Evolutionary conservation across 2,329 filamentous ascomycete species (phyloP).

Genomic region (Huntiella moniliformis): DNA sequence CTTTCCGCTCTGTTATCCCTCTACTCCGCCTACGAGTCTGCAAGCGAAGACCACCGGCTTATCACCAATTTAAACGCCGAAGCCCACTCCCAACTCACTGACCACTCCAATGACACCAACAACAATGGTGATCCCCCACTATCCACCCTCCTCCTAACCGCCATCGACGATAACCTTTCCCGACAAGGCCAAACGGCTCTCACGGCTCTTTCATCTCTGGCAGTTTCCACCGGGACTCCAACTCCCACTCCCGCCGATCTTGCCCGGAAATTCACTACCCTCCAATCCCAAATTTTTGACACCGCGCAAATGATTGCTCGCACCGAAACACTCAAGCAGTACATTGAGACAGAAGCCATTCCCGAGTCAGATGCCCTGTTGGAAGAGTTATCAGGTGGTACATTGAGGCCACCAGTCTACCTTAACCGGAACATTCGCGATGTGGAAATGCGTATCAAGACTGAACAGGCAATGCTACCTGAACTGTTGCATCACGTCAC

Average conservation of each 20-base stretch:
- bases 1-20: conserved; percentile 56
- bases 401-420: conserved; percentile 35
- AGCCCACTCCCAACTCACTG: conserved; percentile 33
- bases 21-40: conserved; percentile 56
- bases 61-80: conserved; percentile 39
- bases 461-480: conserved; percentile 44
- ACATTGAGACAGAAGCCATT: conserved; percentile 33
- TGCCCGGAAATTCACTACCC: conserved; percentile 31
- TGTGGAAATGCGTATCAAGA: conserved; percentile 50
- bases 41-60: conserved; percentile 48
- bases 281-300: conserved; percentile 34
- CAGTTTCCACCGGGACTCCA: conserved; percentile 30
- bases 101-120: conserved; percentile 5
- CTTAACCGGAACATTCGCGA: conserved; percentile 56
- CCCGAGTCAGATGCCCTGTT: conserved; percentile 22
- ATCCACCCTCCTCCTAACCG: too few relatives aligned
- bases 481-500: conserved; percentile 30
- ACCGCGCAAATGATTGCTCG: conserved; percentile 37
- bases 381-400: conserved; percentile 23
- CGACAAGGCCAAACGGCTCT: conserved; percentile 36
- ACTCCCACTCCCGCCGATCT: conserved; percentile 30
- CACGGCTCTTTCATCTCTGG: conserved; percentile 35
- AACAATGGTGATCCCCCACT: not conserved
- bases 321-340: conserved; percentile 34
- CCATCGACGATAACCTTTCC: too few relatives aligned